Percentiles rank a stretch among this genome's conserved stretches.
Evolutionary conservation across 768 basidiomycete genomes (phyloP).

Genomic region (Trametes cingulata): DNA sequence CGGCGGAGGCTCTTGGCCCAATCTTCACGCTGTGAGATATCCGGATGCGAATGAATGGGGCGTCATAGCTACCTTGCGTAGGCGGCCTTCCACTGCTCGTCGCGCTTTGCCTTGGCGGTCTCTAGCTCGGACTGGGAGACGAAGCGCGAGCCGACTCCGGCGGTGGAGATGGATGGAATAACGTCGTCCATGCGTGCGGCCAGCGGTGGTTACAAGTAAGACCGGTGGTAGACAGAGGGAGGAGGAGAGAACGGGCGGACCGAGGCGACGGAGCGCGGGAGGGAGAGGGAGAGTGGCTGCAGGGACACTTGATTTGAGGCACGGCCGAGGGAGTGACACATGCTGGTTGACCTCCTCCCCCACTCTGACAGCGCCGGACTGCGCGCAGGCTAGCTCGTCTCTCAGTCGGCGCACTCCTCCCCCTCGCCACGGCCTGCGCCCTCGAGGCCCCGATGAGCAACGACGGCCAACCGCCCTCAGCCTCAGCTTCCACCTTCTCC

Average conservation of each 20-base stretch:
- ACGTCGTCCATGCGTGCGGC: slow-evolving; percentile 62
- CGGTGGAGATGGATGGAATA: slow-evolving; percentile 73
- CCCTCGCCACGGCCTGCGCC: slow-evolving; percentile 7
- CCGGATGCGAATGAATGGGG: neutral
- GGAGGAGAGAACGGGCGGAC: neutral
- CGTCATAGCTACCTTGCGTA: slow-evolving; percentile 62
- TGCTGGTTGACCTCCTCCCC: slow-evolving; percentile 11
- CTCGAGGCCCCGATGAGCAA: slow-evolving; percentile 19
- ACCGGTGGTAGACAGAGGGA: neutral
- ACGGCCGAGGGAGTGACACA: slow-evolving; percentile 1
- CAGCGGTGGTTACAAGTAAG: neutral
- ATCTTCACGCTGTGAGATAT: slow-evolving; percentile 39
- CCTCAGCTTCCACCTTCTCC: slow-evolving; percentile 28
- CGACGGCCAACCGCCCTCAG: slow-evolving; percentile 20
- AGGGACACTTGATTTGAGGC: neutral
- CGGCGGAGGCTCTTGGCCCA: slow-evolving; percentile 84
- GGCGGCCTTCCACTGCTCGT: slow-evolving; percentile 89
- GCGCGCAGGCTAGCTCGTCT: slow-evolving; percentile 11
- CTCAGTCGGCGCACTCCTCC: slow-evolving; percentile 4
- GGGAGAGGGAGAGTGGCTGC: neutral
- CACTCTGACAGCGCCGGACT: slow-evolving; percentile 17
- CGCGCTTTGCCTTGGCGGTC: slow-evolving; percentile 63
- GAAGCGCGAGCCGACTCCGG: slow-evolving; percentile 81
- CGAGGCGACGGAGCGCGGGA: neutral
- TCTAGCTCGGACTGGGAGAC: slow-evolving; percentile 81